Evolutionary conservation across 164 flowering plant genomes (phyloP).

Genomic region (Warburgia ugandensis): DNA sequence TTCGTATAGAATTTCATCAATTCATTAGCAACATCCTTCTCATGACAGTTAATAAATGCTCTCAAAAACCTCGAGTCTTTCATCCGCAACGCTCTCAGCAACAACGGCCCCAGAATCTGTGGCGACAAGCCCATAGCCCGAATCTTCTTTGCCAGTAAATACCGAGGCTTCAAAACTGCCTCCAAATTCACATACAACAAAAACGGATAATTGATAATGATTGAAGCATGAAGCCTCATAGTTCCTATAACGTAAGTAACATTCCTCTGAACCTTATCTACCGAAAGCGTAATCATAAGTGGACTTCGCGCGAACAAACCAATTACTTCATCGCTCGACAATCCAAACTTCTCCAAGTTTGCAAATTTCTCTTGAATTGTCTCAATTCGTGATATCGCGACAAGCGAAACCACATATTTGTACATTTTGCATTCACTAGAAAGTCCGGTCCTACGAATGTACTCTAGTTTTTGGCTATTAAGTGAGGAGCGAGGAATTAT

Average conservation of each 20-base stretch:
- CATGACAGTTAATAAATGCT: conserved; percentile 42
- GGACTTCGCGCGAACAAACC: conserved; percentile 41
- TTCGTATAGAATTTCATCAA: conserved; percentile 34
- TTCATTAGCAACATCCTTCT: conserved; percentile 26
- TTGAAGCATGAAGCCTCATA: conserved; percentile 42
- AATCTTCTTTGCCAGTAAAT: conserved; percentile 31
- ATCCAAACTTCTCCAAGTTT: conserved; percentile 55
- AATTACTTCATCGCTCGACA: conserved; percentile 44
- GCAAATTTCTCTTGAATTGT: conserved; percentile 45
- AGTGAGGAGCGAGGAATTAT: conserved; percentile 44
- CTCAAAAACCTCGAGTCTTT: conserved; percentile 38
- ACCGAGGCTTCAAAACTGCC: conserved; percentile 42
- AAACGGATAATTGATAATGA: conserved; percentile 30
- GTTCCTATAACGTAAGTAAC: conserved; percentile 50
- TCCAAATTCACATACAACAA: conserved; percentile 43
- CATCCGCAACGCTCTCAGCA: conserved; percentile 60
- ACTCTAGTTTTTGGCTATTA: conserved; percentile 41
- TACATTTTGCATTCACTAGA: conserved; percentile 40
- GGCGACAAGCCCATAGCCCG: conserved; percentile 40
- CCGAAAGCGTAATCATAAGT: conserved; percentile 38
- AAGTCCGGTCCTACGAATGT: conserved; percentile 37
- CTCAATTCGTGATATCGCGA: conserved; percentile 50
- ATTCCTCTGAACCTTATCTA: conserved; percentile 60
- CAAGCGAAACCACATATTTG: conserved; percentile 47
- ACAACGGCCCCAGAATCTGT: conserved; percentile 28